Conservation (phyloP, 257 asterid species). For the Henckelia pumila region DNA sequence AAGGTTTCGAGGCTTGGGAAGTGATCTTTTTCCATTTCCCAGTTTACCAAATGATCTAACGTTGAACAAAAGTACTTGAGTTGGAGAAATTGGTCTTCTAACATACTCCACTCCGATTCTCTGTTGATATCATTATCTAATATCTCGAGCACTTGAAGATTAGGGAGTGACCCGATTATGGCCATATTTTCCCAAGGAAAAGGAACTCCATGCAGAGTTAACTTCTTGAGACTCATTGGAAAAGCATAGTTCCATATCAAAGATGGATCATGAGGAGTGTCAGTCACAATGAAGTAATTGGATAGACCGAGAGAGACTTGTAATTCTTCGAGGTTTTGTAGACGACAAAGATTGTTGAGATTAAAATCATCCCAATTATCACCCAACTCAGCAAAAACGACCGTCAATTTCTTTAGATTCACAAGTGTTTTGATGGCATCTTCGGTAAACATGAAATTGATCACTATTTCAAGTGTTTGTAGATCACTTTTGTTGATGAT, state of each 20-base stretch:
- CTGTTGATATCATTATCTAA: accelerated
- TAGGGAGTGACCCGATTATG: background rate
- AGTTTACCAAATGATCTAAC: background rate
- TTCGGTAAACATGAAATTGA: background rate
- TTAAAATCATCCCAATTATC: background rate
- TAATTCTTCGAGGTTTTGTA: background rate
- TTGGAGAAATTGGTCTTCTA: background rate
- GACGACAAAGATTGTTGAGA: background rate
- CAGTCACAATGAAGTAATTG: too few relatives aligned
- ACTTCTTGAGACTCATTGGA: background rate
- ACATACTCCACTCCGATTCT: background rate
- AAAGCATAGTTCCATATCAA: background rate
- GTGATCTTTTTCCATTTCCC: background rate
- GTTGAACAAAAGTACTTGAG: background rate
- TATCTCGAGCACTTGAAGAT: background rate
- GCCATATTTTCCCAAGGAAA: background rate
- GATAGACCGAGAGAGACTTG: background rate
- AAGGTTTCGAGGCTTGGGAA: background rate
- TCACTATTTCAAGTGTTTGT: background rate
- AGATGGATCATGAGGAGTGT: too few relatives aligned
- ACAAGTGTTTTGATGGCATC: background rate
- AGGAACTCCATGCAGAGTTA: background rate
- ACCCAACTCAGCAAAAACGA: background rate
- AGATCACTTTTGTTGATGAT: background rate
- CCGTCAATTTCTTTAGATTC: background rate